These are phyloP conservation scores for Globisporangium parvum DNA, from an alignment of 352 stramenopile species.

Conservation along the genomic window DNA sequence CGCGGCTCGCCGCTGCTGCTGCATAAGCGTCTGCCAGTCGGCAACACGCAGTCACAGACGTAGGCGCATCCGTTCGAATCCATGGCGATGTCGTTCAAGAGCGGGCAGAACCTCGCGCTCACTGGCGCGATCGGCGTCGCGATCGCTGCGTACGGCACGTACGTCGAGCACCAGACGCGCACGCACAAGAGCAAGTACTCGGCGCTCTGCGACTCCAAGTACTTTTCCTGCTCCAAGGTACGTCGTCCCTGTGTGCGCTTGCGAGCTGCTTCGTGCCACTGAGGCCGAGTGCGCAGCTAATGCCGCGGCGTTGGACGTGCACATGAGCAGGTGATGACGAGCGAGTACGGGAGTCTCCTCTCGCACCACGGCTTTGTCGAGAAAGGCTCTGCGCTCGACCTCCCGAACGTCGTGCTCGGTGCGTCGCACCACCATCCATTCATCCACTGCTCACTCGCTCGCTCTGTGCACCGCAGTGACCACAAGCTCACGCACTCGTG, in stretches of 20 bases:
- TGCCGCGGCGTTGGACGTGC: background rate
- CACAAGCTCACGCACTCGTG: background rate
- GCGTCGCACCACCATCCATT: background rate
- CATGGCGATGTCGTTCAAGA: slow-evolving; percentile 4
- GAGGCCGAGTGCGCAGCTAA: too few relatives aligned
- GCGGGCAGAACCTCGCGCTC: slow-evolving; percentile 14
- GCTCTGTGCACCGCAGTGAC: background rate
- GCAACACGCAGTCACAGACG: background rate
- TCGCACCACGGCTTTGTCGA: slow-evolving; percentile 31
- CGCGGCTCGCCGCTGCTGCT: background rate
- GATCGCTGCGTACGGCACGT: slow-evolving; percentile 31
- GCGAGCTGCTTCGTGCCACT: too few relatives aligned
- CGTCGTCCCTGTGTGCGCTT: background rate
- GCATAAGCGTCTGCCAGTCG: background rate
- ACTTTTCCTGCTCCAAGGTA: slow-evolving; percentile 54
- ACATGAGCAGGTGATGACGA: slow-evolving; percentile 36
- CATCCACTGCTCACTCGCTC: background rate
- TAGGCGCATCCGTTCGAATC: background rate
- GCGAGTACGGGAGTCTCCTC: slow-evolving; percentile 46
- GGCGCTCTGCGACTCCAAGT: slow-evolving; percentile 48
- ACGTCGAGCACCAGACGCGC: slow-evolving; percentile 47
- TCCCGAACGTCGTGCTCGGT: slow-evolving; percentile 49
- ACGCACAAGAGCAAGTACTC: slow-evolving; percentile 25
- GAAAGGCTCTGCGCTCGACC: slow-evolving; percentile 31
- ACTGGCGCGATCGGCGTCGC: slow-evolving; percentile 20